Conservation (phyloP, 352 stramenopile species). For the Pythium oligandrum region DNA sequence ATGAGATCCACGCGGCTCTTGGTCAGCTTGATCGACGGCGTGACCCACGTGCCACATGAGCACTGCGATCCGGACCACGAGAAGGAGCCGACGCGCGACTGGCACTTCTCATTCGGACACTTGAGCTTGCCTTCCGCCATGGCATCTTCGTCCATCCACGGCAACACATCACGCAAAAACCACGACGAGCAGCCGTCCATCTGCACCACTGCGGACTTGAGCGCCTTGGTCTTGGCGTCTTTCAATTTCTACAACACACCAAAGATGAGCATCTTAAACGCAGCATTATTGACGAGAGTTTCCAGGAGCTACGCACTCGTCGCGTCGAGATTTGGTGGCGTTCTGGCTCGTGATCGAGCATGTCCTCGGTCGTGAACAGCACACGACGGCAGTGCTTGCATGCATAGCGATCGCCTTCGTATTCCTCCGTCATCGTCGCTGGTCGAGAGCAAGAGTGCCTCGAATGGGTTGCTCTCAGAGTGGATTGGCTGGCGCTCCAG, state of each 20-base stretch:
- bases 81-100: constrained; percentile 61
- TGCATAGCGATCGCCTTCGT: constrained; percentile 29
- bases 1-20: constrained; percentile 67
- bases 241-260: constrained; percentile 47
- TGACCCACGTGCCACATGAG: constrained; percentile 81
- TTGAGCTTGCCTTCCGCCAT: constrained; percentile 67
- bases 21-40: constrained; percentile 76
- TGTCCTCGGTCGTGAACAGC: constrained; percentile 57
- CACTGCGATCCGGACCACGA: constrained; percentile 79
- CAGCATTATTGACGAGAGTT: neutral
- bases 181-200: constrained; percentile 57
- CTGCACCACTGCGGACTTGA: constrained; percentile 17
- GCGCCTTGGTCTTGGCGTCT: constrained; percentile 48
- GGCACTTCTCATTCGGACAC: constrained; percentile 66
- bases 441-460: neutral
- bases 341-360: constrained; percentile 54
- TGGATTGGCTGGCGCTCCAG: constrained; percentile 6
- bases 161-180: constrained; percentile 57
- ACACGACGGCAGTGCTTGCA: constrained; percentile 69
- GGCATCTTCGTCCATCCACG: constrained; percentile 68
- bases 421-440: constrained; percentile 10
- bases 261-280: neutral
- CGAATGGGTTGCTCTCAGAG: neutral
- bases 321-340: constrained; percentile 61
- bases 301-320: constrained; percentile 19